Conservation (phyloP, 441 rosid genomes). For the Euphorbia schlechtendalii region DNA sequence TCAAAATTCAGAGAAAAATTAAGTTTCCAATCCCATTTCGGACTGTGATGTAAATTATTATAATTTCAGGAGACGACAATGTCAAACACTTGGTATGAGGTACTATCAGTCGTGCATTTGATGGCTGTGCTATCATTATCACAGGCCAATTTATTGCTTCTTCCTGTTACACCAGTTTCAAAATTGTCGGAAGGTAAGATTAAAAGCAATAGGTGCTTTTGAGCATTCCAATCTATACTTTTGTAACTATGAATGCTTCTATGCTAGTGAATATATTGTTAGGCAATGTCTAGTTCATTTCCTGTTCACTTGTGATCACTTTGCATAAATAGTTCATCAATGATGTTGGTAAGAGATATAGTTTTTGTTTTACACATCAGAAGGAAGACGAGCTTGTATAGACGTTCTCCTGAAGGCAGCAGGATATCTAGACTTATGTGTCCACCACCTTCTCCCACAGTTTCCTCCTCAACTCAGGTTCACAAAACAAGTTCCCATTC, state of each 20-base stretch:
- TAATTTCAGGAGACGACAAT: conserved; percentile 78
- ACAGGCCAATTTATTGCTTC: conserved; percentile 83
- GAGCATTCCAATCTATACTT: neutral
- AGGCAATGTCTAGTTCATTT: neutral
- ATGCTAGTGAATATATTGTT: neutral
- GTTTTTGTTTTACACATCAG: conserved; percentile 25
- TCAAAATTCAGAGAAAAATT: conserved; percentile 1
- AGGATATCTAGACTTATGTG: conserved; percentile 72
- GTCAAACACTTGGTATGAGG: conserved; percentile 80
- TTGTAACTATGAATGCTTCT: neutral
- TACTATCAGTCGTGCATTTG: conserved; percentile 86
- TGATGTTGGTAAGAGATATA: too few relatives aligned
- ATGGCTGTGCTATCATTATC: conserved; percentile 81
- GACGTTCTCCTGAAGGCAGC: conserved; percentile 87
- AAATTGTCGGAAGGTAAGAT: conserved; percentile 77
- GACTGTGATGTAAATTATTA: conserved; percentile 6
- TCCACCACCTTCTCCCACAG: too few relatives aligned
- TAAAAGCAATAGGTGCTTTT: neutral
- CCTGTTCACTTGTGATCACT: conserved; percentile 8
- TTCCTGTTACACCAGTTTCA: conserved; percentile 68
- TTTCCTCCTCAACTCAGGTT: too few relatives aligned
- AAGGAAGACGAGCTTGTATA: conserved; percentile 63
- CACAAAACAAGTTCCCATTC: too few relatives aligned
- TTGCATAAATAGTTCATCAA: neutral
- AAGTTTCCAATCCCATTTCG: neutral